Evolutionary conservation across 1,284 basidiomycete genomes (phyloP).

Genomic region (Trichosporon asahii): DNA sequence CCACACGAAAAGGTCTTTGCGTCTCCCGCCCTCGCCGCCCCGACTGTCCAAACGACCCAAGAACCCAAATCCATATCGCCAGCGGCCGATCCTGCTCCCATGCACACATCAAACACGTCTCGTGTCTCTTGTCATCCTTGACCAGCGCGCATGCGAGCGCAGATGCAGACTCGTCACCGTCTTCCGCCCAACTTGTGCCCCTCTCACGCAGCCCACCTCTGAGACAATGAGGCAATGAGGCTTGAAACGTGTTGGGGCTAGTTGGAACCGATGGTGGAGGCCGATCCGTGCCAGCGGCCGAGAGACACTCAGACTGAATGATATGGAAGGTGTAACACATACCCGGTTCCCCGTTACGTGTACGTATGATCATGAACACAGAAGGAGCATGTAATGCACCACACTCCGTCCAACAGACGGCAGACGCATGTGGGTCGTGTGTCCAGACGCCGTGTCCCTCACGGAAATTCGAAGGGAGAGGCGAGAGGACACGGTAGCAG

Average conservation of each 20-base stretch:
- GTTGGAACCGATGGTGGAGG: conserved; percentile 7
- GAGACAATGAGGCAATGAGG: conserved; percentile 7
- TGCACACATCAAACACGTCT: not conserved
- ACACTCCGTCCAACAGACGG: not conserved
- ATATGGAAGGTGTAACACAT: not conserved
- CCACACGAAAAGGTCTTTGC: not conserved
- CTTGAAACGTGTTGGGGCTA: conserved; percentile 9
- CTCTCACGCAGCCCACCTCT: not conserved
- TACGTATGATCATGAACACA: not conserved
- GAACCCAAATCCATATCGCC: conserved; percentile 1
- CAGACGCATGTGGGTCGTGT: conserved; percentile 6
- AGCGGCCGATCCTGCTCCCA: not conserved
- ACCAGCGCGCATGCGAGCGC: not conserved
- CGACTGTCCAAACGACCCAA: conserved; percentile 1
- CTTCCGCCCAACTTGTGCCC: not conserved
- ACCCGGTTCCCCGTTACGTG: not conserved
- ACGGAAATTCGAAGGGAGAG: not conserved
- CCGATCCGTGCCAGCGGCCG: conserved; percentile 5
- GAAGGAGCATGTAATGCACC: not conserved
- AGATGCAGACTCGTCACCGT: not conserved
- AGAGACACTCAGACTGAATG: not conserved
- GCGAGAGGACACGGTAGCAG: not conserved
- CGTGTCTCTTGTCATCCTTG: not conserved
- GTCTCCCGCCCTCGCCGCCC: conserved; percentile 9
- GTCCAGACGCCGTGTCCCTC: not conserved